phyloP scores from a whole-genome alignment of 495 filamentous ascomycete species.

The Cryomyces minteri region DNA sequence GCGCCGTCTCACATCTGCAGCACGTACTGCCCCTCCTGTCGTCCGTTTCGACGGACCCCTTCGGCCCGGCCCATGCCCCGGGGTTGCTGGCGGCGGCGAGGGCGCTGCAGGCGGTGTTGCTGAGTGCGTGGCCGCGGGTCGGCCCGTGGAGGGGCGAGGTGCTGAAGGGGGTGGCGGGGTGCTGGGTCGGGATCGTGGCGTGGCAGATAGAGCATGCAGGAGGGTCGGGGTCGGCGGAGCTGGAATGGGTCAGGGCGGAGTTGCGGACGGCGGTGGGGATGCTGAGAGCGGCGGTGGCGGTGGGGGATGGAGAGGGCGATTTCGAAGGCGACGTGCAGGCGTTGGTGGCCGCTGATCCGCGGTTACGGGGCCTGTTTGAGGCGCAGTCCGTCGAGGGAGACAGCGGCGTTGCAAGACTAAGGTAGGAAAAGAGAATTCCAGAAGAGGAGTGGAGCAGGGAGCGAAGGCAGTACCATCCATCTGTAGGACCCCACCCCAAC shows the following conservation, averaged over 20 bases:
- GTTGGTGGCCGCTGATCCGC: constrained; percentile 25
- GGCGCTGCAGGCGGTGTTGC: constrained; percentile 38
- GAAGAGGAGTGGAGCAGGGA: neutral
- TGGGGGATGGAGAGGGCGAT: constrained; percentile 12
- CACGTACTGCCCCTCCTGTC: constrained; percentile 51
- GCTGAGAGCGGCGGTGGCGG: constrained; percentile 16
- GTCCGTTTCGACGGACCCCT: constrained; percentile 47
- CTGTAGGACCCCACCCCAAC: no score
- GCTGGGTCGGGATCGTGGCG: constrained; percentile 44
- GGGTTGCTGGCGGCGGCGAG: constrained; percentile 34
- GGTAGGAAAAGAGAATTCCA: neutral
- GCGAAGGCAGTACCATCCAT: no score
- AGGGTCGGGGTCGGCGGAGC: neutral
- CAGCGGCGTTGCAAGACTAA: neutral
- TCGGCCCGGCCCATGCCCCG: constrained; percentile 36
- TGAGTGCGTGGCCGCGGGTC: constrained; percentile 57
- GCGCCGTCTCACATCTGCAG: constrained; percentile 58
- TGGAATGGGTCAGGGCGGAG: constrained; percentile 24
- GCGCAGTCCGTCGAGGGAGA: neutral
- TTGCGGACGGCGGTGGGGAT: constrained; percentile 27
- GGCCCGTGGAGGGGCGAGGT: constrained; percentile 47
- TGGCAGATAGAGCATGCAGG: constrained; percentile 15
- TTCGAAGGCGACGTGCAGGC: constrained; percentile 14
- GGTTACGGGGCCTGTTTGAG: constrained; percentile 24
- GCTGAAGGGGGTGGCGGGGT: constrained; percentile 39